A percentile compares a stretch with the other conserved stretches of the same genome.
Conservation (phyloP, 345 rosid genomes). For the Anacardium occidentale region DNA sequence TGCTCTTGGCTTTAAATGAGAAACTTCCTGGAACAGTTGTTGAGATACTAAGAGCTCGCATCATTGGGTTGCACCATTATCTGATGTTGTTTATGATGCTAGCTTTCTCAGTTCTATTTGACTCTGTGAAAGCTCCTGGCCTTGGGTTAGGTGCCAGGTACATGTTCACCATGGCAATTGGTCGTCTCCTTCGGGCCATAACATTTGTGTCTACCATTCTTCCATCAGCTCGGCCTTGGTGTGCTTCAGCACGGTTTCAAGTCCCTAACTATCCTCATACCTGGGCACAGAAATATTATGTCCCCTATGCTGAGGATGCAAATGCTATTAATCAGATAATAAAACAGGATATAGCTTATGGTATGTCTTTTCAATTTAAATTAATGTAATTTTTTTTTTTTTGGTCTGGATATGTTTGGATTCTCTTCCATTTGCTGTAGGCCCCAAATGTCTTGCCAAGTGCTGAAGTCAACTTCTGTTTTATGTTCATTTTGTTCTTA, state of each 20-base stretch:
- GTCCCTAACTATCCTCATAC: constrained; percentile 76
- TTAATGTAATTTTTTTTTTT: constrained; percentile 11
- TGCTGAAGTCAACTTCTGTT: not conserved
- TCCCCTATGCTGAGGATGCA: constrained; percentile 77
- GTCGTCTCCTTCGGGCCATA: constrained; percentile 89
- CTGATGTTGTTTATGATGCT: constrained; percentile 86
- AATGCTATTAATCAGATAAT: constrained; percentile 61
- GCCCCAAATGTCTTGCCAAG: not conserved
- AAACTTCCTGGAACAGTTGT: constrained; percentile 68
- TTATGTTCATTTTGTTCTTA: not conserved
- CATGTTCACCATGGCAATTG: constrained; percentile 90
- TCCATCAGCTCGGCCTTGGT: constrained; percentile 96
- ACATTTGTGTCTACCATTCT: constrained; percentile 82
- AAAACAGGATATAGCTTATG: constrained; percentile 58
- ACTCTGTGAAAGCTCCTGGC: constrained; percentile 84
- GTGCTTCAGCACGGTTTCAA: constrained; percentile 65
- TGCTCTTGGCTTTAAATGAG: constrained; percentile 83
- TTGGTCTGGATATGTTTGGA: not conserved
- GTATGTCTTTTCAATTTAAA: constrained; percentile 32
- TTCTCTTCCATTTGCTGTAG: not conserved
- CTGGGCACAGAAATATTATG: constrained; percentile 90
- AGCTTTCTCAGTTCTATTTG: constrained; percentile 83
- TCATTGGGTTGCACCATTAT: constrained; percentile 80
- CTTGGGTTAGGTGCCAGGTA: constrained; percentile 88
- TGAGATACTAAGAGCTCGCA: constrained; percentile 73